These are phyloP conservation scores for Phytophthora aleatoria DNA, from an alignment of 352 stramenopile genomes.

Conservation along the genomic window DNA sequence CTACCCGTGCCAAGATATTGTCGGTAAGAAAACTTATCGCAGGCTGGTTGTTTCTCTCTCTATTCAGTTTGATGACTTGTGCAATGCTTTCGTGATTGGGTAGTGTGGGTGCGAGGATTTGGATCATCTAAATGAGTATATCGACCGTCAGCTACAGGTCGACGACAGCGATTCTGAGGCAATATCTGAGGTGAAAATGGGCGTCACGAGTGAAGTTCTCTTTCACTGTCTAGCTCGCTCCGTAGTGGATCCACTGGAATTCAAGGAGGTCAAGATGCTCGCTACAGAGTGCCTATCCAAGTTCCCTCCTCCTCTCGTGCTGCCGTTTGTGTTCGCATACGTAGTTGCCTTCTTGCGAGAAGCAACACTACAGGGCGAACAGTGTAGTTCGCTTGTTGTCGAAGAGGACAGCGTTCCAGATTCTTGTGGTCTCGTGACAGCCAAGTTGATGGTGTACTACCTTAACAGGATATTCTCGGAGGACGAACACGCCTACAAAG, in stretches of 20 bases:
- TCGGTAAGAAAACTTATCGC: slow-evolving; percentile 26
- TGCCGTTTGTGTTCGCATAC: slow-evolving; percentile 48
- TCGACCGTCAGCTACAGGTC: slow-evolving; percentile 16
- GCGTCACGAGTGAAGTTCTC: slow-evolving; percentile 20
- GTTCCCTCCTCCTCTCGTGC: slow-evolving; percentile 32
- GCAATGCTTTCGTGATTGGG: slow-evolving; percentile 16
- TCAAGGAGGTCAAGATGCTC: slow-evolving; percentile 83
- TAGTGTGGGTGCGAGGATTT: slow-evolving; percentile 43
- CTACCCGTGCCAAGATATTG: slow-evolving; percentile 3
- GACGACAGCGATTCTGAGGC: neutral
- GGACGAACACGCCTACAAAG: slow-evolving; percentile 29
- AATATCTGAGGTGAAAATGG: neutral
- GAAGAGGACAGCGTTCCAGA: slow-evolving; percentile 27
- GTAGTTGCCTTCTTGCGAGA: slow-evolving; percentile 52
- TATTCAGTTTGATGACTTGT: slow-evolving; percentile 3
- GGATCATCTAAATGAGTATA: slow-evolving; percentile 35
- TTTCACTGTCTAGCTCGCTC: slow-evolving; percentile 50
- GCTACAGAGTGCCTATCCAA: slow-evolving; percentile 61
- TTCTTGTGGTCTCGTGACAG: slow-evolving; percentile 52
- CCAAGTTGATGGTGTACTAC: slow-evolving; percentile 81
- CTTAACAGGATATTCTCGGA: slow-evolving; percentile 70
- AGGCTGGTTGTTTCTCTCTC: neutral
- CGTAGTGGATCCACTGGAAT: slow-evolving; percentile 67
- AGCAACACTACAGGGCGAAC: slow-evolving; percentile 11
- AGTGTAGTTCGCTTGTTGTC: slow-evolving; percentile 19